These are phyloP conservation scores for Talaromyces funiculosus DNA, from an alignment of 2,329 filamentous ascomycete genomes.

Conservation along the genomic window DNA sequence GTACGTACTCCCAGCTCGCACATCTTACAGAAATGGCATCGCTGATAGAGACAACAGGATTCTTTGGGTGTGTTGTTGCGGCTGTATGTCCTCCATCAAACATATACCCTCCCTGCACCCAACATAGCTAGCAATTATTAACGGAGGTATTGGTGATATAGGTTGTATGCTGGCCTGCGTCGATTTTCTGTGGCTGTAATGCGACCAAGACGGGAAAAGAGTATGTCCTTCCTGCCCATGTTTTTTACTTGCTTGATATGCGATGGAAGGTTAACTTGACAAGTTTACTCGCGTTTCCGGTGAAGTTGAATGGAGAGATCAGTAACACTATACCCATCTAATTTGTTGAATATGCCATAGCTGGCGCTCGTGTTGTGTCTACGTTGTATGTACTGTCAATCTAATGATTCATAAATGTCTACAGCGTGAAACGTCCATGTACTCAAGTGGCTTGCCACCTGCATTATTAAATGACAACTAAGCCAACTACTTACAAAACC, in stretches of 20 bases:
- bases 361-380: background rate
- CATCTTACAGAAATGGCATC: background rate
- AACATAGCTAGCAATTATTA: background rate
- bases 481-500: background rate
- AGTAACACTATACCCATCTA: slow-evolving; percentile 47
- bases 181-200: slow-evolving; percentile 53
- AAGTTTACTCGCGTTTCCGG: slow-evolving; percentile 49
- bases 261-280: background rate
- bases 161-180: slow-evolving; percentile 45
- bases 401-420: background rate
- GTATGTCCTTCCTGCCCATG: slow-evolving; percentile 38
- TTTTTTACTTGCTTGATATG: background rate
- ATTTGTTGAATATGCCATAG: background rate
- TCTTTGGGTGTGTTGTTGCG: slow-evolving; percentile 10
- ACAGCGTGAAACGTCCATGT: background rate
- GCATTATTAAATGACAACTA: background rate
- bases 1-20: slow-evolving; percentile 23
- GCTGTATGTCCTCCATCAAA: background rate
- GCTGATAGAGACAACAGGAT: slow-evolving; percentile 1
- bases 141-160: background rate
- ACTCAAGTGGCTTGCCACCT: background rate
- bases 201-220: slow-evolving; percentile 50
- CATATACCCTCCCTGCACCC: background rate
- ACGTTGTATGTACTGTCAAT: too few species aligned
- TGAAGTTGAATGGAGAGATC: slow-evolving; percentile 48